phyloP scores from a whole-genome alignment of 306 rosid genomes.

The Senna siamea region DNA sequence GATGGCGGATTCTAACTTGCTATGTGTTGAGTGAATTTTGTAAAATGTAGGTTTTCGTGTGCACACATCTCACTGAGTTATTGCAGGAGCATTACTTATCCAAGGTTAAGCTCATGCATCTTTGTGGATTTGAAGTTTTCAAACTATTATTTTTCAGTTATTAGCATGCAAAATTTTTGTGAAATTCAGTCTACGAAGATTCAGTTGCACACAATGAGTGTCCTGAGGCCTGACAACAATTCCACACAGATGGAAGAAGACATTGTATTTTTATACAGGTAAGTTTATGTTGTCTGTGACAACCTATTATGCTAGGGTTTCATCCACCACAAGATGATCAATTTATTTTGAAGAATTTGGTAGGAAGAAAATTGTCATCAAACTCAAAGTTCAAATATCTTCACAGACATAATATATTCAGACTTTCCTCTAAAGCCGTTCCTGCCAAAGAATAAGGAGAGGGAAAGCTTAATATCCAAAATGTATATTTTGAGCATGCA shows the following conservation, averaged over 20 bases:
- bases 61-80: constrained; percentile 95
- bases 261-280: constrained; percentile 85
- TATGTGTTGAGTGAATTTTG: constrained; percentile 36
- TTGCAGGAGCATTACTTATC: constrained; percentile 69
- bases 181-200: constrained; percentile 76
- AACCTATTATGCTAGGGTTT: constrained; percentile 25
- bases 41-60: constrained; percentile 70
- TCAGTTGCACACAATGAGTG: constrained; percentile 83
- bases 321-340: constrained; percentile 29
- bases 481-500: constrained; percentile 30
- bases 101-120: constrained; percentile 52
- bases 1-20: constrained; percentile 11
- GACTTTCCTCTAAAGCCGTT: not conserved
- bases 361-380: constrained; percentile 17
- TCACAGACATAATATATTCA: not conserved
- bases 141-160: constrained; percentile 25
- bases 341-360: constrained; percentile 20
- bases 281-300: constrained; percentile 38
- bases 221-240: constrained; percentile 73
- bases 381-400: not conserved
- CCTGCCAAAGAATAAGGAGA: constrained; percentile 5
- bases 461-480: constrained; percentile 25
- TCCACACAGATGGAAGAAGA: constrained; percentile 68
- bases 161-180: constrained; percentile 24
- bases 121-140: constrained; percentile 35